Base-by-base conservation (phyloP, 768 basidiomycete species). In the Cystofilobasidium ferigula region DNA sequence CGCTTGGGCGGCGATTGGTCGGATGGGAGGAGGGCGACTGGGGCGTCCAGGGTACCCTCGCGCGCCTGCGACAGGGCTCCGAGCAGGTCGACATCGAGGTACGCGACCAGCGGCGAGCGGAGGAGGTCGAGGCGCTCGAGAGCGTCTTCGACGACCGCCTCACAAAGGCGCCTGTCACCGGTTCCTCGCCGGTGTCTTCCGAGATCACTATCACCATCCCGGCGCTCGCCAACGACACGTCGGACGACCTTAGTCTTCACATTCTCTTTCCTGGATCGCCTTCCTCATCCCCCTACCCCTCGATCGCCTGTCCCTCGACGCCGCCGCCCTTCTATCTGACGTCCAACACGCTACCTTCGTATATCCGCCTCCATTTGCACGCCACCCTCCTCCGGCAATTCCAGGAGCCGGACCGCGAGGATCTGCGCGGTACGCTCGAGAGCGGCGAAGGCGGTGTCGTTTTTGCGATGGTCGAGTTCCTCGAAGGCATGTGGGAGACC, bases 331-430 rank as follows among this genome's bases (percentile, higher is more conserved):
- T 92, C 76, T 94, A 86, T 73, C 73, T 94, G 61, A 81, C 85
- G 0, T 89, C 88, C 0, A 72, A 77, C 0, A 81, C 82, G 0
- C 78, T 86, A 5, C 82, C 92, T 0, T 82, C 89, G 1, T 94
- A 94, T 74, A 78, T 93, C 63, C 84, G 89, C 26, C 81, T 94
- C 5, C 85, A 93, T 72, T 80, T 95, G n/a, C 80, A 89, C 38
- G 81, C 84, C 5, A 78, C 78, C 30, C 77, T 91, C 24, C 78
- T 91, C n/a, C 61, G 73, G 7, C 81, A 80, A 13, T 80, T 87
- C 74, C 77, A 81, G 60, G 75, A 76, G 8, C 79, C 79, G 2
- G 79, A 81, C 26, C 59, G 75, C 61, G 72, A 74, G 28, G 78
- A 77, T 71, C 72, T 77, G 24, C 72, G 73, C 18, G 82, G 74